These are phyloP conservation scores for Trichoderma gamsii DNA, from an alignment of 495 filamentous ascomycete species.

Conservation along the genomic window DNA sequence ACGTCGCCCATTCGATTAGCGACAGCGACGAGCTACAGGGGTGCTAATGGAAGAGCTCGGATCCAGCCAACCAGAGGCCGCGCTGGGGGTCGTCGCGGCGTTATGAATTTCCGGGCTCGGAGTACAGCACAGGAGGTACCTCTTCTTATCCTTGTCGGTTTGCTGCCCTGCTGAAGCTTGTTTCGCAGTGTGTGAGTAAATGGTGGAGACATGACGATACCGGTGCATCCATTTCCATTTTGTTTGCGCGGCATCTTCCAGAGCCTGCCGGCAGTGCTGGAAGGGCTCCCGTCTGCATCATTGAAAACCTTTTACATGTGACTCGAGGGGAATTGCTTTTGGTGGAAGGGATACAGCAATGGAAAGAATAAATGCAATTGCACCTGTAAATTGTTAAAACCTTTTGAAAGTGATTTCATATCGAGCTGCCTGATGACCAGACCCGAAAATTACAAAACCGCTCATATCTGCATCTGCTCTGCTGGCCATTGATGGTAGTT, in stretches of 20 bases:
- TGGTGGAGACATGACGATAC: background rate
- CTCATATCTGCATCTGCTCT: too few relatives aligned
- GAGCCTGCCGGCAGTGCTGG: background rate
- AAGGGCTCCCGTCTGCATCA: background rate
- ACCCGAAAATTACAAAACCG: too few relatives aligned
- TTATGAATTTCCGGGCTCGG: constrained; percentile 4
- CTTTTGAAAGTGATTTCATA: too few relatives aligned
- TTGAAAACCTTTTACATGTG: background rate
- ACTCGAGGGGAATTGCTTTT: background rate
- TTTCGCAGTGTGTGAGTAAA: background rate
- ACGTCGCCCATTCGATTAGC: constrained; percentile 15
- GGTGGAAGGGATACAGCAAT: background rate
- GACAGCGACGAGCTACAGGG: constrained; percentile 8
- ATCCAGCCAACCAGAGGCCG: constrained; percentile 1
- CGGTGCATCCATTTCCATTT: background rate
- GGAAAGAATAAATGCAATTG: background rate
- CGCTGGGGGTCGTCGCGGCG: background rate
- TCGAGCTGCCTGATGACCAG: too few relatives aligned
- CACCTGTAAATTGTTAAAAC: background rate
- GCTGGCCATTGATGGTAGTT: background rate
- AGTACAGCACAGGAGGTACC: background rate
- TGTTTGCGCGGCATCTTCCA: background rate
- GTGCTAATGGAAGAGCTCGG: constrained; percentile 1
- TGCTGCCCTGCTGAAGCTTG: background rate
- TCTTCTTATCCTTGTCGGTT: background rate